These are phyloP conservation scores for Globisporangium cystogenes DNA, from an alignment of 352 stramenopile species.

Conservation along the genomic window DNA sequence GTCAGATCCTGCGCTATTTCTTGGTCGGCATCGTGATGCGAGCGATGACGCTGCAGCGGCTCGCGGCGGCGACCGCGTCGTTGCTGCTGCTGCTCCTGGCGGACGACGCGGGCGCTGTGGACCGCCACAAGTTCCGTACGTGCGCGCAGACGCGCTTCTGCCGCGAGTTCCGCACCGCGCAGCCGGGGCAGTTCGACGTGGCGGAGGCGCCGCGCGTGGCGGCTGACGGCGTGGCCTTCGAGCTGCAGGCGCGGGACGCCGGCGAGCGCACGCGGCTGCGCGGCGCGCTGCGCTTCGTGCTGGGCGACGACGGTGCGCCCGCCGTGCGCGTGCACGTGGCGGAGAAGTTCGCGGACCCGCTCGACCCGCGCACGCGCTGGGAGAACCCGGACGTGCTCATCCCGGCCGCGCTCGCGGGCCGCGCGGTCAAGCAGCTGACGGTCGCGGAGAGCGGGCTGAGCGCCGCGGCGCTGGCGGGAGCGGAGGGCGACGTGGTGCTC, in stretches of 20 bases:
- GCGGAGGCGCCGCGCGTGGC: constrained; percentile 20
- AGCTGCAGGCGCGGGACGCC: constrained; percentile 24
- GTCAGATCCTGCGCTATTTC: too few species aligned
- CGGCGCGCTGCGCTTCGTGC: constrained; percentile 48
- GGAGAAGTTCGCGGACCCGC: constrained; percentile 44
- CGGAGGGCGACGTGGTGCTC: constrained; percentile 23
- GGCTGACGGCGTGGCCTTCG: constrained; percentile 35
- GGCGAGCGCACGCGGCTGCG: constrained; percentile 21
- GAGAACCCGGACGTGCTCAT: constrained; percentile 44
- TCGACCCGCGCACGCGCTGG: constrained; percentile 55
- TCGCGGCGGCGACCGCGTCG: background rate
- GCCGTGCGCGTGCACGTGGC: constrained; percentile 50
- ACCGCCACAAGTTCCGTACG: constrained; percentile 97
- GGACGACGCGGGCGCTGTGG: constrained; percentile 65
- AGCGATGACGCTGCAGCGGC: background rate
- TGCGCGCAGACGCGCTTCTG: constrained; percentile 98
- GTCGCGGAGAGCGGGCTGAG: constrained; percentile 27
- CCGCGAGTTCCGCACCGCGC: constrained; percentile 47
- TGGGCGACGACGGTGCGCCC: constrained; percentile 23
- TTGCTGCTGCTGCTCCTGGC: constrained; percentile 1
- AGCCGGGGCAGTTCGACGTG: constrained; percentile 29
- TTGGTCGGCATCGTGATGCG: too few species aligned
- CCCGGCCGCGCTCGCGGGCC: constrained; percentile 21
- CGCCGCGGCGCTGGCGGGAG: constrained; percentile 2
- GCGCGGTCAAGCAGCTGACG: constrained; percentile 30